phyloP scores from a whole-genome alignment of 768 basidiomycete species.

The Boletus subparvulus region DNA sequence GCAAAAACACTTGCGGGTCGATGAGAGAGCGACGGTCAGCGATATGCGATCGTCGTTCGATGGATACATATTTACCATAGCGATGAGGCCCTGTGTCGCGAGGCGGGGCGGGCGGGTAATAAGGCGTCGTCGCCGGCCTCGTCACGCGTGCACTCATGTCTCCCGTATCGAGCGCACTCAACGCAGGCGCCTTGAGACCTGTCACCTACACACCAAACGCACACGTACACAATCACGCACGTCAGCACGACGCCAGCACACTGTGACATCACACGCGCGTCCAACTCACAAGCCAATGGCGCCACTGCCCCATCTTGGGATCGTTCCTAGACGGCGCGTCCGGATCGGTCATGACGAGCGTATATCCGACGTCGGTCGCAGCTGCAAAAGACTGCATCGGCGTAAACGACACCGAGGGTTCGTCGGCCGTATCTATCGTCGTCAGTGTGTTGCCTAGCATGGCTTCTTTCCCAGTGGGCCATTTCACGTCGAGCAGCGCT shows the following conservation, averaged over 20 bases:
- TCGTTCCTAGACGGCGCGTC: slow-evolving; percentile 54
- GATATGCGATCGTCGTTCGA: background rate
- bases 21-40: background rate
- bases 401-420: slow-evolving; percentile 49
- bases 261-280: background rate
- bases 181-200: slow-evolving; percentile 38
- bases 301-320: slow-evolving; percentile 51
- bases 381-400: slow-evolving; percentile 39
- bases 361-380: slow-evolving; percentile 41
- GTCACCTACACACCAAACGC: slow-evolving; percentile 29
- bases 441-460: slow-evolving; percentile 39
- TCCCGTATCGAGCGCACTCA: slow-evolving; percentile 31
- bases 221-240: no score
- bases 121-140: slow-evolving; percentile 51
- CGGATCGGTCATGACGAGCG: slow-evolving; percentile 58
- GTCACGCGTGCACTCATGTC: slow-evolving; percentile 42
- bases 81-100: slow-evolving; percentile 55
- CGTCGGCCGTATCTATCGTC: slow-evolving; percentile 42
- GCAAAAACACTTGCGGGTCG: slow-evolving; percentile 46
- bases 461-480: slow-evolving; percentile 33
- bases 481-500: slow-evolving; percentile 29
- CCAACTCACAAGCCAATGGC: slow-evolving; percentile 54
- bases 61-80: slow-evolving; percentile 44
- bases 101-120: slow-evolving; percentile 55
- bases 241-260: background rate